A percentile compares a stretch with the other conserved stretches of the same genome.
These are phyloP conservation scores for Cymbopogon citratus DNA, from an alignment of 176 grass and related monocot genomes.

Conservation along the genomic window DNA sequence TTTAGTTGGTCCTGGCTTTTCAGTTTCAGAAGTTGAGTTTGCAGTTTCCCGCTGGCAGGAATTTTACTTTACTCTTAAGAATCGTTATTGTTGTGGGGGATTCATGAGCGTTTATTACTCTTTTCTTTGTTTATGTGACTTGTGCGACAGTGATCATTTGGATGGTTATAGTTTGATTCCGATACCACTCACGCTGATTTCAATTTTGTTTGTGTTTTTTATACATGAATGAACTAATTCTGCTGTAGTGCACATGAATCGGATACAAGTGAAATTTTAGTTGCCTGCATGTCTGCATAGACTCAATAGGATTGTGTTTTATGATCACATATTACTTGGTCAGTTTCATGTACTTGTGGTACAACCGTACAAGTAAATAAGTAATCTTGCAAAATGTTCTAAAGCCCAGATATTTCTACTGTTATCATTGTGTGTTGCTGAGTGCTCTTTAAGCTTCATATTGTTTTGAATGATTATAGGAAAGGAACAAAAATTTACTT, in stretches of 20 bases:
- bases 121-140: background rate
- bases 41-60: background rate
- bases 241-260: background rate
- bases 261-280: background rate
- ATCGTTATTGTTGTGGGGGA: background rate
- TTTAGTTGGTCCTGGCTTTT: background rate
- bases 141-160: background rate
- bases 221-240: background rate
- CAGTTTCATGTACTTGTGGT: background rate
- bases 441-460: background rate
- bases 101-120: background rate
- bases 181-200: background rate
- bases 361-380: background rate
- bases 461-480: background rate
- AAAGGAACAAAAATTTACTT: background rate
- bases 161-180: background rate
- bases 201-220: slow-evolving; percentile 11
- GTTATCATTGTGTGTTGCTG: background rate
- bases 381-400: background rate
- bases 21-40: background rate
- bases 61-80: background rate
- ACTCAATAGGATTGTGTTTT: background rate
- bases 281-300: background rate
- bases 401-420: background rate
- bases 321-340: background rate